These are phyloP conservation scores for Nakaseomyces uthaithaninus DNA, from an alignment of 1,139 yeast genomes.

Conservation along the genomic window DNA sequence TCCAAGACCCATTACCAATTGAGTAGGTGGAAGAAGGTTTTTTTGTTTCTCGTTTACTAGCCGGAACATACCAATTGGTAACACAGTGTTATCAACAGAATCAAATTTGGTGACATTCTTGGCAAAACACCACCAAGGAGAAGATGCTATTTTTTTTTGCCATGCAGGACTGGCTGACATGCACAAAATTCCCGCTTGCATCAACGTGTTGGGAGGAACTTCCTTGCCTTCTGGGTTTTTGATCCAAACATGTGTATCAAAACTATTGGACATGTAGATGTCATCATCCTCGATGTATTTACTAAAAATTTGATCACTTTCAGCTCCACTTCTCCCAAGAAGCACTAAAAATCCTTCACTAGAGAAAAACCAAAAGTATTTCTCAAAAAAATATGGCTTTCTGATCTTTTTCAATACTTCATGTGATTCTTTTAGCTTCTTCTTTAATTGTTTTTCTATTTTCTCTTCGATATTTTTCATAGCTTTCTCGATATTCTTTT, in stretches of 20 bases:
- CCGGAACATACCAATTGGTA: conserved; percentile 58
- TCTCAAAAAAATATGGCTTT: conserved; percentile 83
- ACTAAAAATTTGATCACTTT: conserved; percentile 74
- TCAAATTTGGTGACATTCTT: conserved; percentile 60
- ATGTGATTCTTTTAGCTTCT: conserved; percentile 55
- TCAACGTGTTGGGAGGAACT: conserved; percentile 70
- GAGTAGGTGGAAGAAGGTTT: conserved; percentile 69
- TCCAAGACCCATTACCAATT: conserved; percentile 83
- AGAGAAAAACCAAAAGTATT: conserved; percentile 85
- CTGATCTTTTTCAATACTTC: conserved; percentile 59
- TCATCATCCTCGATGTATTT: conserved; percentile 70
- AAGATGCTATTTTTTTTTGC: conserved; percentile 72
- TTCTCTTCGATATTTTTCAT: conserved; percentile 77
- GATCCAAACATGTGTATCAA: conserved; percentile 64
- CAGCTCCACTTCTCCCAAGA: conserved; percentile 80
- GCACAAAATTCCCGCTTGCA: conserved; percentile 84
- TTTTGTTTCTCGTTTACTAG: conserved; percentile 47
- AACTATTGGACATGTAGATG: conserved; percentile 66
- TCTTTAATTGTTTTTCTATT: conserved; percentile 63
- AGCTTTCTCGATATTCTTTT: conserved; percentile 69
- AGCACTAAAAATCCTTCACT: conserved; percentile 82
- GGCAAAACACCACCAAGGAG: conserved; percentile 79
- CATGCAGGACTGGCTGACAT: conserved; percentile 82
- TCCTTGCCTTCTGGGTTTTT: conserved; percentile 53
- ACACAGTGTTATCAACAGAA: conserved; percentile 47